Evolutionary conservation across 345 rosid species (phyloP).

Genomic region (Theobroma cacao): DNA sequence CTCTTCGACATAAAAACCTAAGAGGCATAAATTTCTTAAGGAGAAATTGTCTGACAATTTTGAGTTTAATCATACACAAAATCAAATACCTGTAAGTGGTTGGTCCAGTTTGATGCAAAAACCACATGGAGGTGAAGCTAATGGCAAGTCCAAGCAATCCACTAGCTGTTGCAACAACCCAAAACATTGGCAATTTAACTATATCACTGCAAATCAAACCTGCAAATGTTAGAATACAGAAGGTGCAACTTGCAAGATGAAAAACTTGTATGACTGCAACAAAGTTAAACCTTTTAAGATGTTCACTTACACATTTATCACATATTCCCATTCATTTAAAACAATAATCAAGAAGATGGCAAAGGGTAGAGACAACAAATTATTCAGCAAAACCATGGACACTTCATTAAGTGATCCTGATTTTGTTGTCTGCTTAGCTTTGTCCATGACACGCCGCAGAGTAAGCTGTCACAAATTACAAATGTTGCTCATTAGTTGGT

Average conservation of each 20-base stretch:
- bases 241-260: not conserved
- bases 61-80: not conserved
- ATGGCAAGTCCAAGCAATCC: conserved; percentile 90
- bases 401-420: conserved; percentile 77
- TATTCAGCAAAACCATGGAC: conserved; percentile 93
- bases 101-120: conserved; percentile 90
- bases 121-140: conserved; percentile 98
- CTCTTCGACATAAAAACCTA: not conserved
- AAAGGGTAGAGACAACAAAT: conserved; percentile 76
- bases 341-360: conserved; percentile 60
- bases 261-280: not conserved
- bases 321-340: conserved; percentile 75
- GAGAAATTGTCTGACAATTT: not conserved
- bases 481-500: conserved; percentile 5
- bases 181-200: conserved; percentile 66
- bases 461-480: conserved; percentile 58
- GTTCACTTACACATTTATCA: conserved; percentile 57
- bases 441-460: conserved; percentile 77
- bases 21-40: not conserved
- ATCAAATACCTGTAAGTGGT: conserved; percentile 71
- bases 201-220: conserved; percentile 52
- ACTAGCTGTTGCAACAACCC: conserved; percentile 83
- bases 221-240: not conserved
- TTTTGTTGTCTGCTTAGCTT: conserved; percentile 73
- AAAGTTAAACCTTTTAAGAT: not conserved